A percentile compares a stretch with the other conserved stretches of the same genome.
phyloP scores from a whole-genome alignment of 2,329 filamentous ascomycete genomes.

The Pestalotiopsis sp. region DNA sequence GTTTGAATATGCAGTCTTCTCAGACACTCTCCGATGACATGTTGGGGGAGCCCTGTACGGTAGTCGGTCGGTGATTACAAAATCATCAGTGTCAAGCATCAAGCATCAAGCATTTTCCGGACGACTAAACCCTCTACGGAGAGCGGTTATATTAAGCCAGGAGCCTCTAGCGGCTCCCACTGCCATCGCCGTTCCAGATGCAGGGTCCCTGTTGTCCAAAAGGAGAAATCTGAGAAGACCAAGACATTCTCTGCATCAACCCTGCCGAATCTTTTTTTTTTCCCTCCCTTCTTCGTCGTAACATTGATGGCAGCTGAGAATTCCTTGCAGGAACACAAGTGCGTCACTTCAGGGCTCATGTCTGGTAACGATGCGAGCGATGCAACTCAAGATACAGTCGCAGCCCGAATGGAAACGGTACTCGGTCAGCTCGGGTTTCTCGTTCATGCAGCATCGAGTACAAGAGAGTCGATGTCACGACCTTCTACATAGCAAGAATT shows the following conservation, averaged over 20 bases:
- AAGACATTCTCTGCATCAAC: neutral
- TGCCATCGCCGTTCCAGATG: neutral
- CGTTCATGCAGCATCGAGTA: neutral
- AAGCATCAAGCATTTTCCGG: neutral
- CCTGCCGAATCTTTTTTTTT: neutral
- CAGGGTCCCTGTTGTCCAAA: neutral
- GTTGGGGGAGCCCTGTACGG: neutral
- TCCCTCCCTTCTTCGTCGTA: neutral
- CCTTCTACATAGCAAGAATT: neutral
- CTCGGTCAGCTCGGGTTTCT: neutral
- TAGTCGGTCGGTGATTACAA: neutral
- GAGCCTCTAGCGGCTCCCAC: neutral
- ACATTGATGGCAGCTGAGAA: neutral
- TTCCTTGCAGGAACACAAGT: neutral
- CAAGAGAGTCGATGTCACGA: neutral
- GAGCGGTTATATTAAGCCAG: neutral
- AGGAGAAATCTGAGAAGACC: neutral
- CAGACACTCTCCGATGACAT: neutral
- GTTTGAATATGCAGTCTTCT: neutral
- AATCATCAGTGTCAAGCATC: neutral
- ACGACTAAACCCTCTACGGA: neutral
- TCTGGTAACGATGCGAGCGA: neutral
- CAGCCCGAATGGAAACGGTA: constrained; percentile 6
- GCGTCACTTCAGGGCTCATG: neutral
- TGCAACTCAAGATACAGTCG: neutral